Evolutionary conservation across 768 basidiomycete genomes (phyloP).

Genomic region (Sporobolomyces phaffii): DNA sequence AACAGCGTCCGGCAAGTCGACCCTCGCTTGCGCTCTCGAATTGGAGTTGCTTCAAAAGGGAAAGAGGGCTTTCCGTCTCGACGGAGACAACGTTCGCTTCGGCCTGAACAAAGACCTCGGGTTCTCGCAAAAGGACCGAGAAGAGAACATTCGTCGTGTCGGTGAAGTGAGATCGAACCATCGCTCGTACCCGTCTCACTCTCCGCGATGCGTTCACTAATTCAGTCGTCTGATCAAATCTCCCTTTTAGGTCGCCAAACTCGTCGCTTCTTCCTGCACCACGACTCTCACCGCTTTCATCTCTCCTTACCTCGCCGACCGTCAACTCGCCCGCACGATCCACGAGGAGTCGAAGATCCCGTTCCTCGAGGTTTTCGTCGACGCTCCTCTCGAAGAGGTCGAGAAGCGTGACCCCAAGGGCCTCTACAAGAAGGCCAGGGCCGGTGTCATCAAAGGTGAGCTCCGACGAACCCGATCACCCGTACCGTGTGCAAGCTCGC

Average conservation of each 20-base stretch:
- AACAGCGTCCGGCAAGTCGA: conserved; percentile 60
- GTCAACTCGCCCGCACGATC: conserved; percentile 70
- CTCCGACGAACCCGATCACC: neutral
- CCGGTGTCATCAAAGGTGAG: conserved; percentile 88
- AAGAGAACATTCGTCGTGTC: conserved; percentile 93
- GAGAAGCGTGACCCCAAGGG: conserved; percentile 96
- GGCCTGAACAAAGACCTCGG: conserved; percentile 95
- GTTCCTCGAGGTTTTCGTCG: conserved; percentile 91
- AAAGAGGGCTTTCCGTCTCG: conserved; percentile 82
- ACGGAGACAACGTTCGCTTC: conserved; percentile 92
- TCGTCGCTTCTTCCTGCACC: conserved; percentile 82
- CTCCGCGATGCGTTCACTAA: too few relatives aligned
- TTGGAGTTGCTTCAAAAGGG: conserved; percentile 82
- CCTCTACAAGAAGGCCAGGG: conserved; percentile 89
- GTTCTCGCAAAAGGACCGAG: conserved; percentile 83
- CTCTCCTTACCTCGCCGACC: conserved; percentile 89
- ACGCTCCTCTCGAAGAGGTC: conserved; percentile 79
- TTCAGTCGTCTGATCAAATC: neutral
- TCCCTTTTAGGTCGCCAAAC: conserved; percentile 71
- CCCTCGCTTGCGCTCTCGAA: conserved; percentile 92
- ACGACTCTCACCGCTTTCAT: conserved; percentile 93
- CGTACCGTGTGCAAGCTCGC: too few relatives aligned
- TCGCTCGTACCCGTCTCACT: conserved; percentile 29
- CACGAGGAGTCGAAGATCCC: conserved; percentile 67
- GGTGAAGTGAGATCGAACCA: too few relatives aligned